These are phyloP conservation scores for Trichoderma sp. DNA, from an alignment of 2,329 filamentous ascomycete genomes.

Conservation along the genomic window DNA sequence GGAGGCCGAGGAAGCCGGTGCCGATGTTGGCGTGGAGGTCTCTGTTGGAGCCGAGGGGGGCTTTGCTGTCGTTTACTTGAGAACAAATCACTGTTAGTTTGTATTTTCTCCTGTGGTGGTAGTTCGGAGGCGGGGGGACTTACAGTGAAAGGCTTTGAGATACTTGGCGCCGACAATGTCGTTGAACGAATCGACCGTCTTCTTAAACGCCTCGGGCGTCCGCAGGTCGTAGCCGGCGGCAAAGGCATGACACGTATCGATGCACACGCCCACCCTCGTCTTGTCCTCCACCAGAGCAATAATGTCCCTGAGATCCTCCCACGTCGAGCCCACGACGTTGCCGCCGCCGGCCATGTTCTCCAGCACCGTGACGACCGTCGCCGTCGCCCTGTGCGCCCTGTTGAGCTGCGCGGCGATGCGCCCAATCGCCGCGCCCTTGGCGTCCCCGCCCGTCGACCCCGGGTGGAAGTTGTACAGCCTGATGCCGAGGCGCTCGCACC, in stretches of 20 bases:
- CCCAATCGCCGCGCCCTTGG: conserved; percentile 68
- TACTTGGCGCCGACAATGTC: conserved; percentile 75
- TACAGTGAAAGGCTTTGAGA: conserved; percentile 76
- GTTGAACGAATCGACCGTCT: conserved; percentile 77
- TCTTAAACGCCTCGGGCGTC: conserved; percentile 69
- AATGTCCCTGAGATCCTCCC: conserved; percentile 84
- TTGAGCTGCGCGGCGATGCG: conserved; percentile 85
- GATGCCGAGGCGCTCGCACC: conserved; percentile 86
- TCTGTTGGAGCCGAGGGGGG: conserved; percentile 76
- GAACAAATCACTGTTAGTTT: too few relatives aligned
- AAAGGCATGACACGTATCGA: conserved; percentile 96
- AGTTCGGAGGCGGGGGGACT: not conserved
- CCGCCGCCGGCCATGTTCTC: conserved; percentile 95
- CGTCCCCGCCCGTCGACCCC: conserved; percentile 73
- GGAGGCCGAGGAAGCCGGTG: conserved; percentile 86
- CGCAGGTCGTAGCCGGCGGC: conserved; percentile 91
- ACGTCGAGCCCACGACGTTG: conserved; percentile 82
- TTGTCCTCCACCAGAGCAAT: conserved; percentile 81
- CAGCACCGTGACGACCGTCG: conserved; percentile 76
- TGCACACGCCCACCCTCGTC: conserved; percentile 83
- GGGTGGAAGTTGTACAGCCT: conserved; percentile 98
- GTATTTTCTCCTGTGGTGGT: too few relatives aligned
- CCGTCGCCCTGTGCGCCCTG: conserved; percentile 74
- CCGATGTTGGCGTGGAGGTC: conserved; percentile 97
- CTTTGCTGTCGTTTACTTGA: conserved; percentile 88